Base-by-base conservation (phyloP, 257 asterid species). In the Solanum verrucosum region DNA sequence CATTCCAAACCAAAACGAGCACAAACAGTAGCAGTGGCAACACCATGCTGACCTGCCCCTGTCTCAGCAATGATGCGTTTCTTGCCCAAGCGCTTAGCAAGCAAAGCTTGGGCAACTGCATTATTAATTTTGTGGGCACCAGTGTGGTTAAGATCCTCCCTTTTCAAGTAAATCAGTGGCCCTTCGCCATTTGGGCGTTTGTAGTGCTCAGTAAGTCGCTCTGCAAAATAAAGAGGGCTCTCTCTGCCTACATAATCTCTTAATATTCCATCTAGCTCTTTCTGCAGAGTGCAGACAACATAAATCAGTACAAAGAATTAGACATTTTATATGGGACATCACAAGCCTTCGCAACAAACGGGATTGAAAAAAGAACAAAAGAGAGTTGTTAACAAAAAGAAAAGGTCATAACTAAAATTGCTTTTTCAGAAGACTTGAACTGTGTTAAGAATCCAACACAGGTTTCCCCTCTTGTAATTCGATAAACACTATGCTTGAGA, bases 31-130 rank as follows among this genome's bases (percentile, higher is more conserved):
- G 99, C 98, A 4, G 98, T 96, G 42, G 98, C 99, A 89, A 96
- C 99, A 87, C 99, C 99, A 86, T 97, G 99, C 91, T 97, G 99
- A 82, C 99, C 99, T 59, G 99, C 99, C 74, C 99, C 99, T 83
- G 99, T 97, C 90, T 96, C 99, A 67, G 98, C 99, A 86, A 97
- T 96, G 70, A 96, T 94, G 18, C 98, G 98, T 88, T 93, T 90
- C 95, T 96, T 96, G 37, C 98, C 99, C 85, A 97, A 90, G 44
- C 96, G 98, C 90, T 94, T 96, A 46, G 99, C 99, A 42, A 95
- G 98, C 90, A 96, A 92, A 82, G 95, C 99, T 88, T 96, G 98
- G 33, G 93, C 99, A 71, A 96, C 94, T 2, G 98, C 99, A 89
- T 96, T 97, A 90, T 97, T 97, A 84, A 96, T 97, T 73, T 97